Evolutionary conservation across 495 filamentous ascomycete genomes (phyloP), one percentile per base, ranked within the genome.

Genomic region (Penicillium flavigenum): DNA sequence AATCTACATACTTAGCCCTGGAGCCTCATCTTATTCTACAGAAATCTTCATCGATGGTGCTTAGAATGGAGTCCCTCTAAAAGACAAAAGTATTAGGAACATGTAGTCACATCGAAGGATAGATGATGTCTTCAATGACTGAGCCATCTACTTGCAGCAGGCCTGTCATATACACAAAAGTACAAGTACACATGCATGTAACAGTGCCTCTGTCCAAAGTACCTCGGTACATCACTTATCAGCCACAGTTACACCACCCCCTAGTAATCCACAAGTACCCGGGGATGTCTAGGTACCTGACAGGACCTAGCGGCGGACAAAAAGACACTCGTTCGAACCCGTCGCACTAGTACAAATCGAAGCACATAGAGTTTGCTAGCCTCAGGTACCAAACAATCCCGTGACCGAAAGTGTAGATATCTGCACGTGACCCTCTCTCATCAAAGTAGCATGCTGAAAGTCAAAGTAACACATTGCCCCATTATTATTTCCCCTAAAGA

Each of bases 201-300:
- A 9, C 12, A 38, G 58, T 43, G 17, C 43, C 34, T 48, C 16
- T 20, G 20, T 14, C 38, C 24, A 47, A 63, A 63, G 63, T 65
- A 57, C 58, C 31, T 14, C 20, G 44, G 38, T 36, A 39, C 48
- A 39, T 56, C 26, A 57, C 53, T 34, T 34, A 31, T 54, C 39
- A 56, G 61, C 58, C 63, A 66, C 61, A 26, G 63, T 66, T 61
- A 59, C 58, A 66, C 57, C 34, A 31, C 16, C 36, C 47, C 26
- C 39, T 16, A 47, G 27, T 31, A 44, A 57, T 51, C 48, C 19
- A 58, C 55, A 55, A 48, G 53, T 55, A 46, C 14, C 26, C 26
- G 19, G n/a, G 14, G 51, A 52, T 43, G 63, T 63, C 59, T 55
- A 59, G 31, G 58, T 58, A 59, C 59, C 38, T 62, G 56, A 6